Evolutionary conservation across 441 rosid species (phyloP), one percentile per base, ranked within the genome.

Genomic region (Codiaeum variegatum): DNA sequence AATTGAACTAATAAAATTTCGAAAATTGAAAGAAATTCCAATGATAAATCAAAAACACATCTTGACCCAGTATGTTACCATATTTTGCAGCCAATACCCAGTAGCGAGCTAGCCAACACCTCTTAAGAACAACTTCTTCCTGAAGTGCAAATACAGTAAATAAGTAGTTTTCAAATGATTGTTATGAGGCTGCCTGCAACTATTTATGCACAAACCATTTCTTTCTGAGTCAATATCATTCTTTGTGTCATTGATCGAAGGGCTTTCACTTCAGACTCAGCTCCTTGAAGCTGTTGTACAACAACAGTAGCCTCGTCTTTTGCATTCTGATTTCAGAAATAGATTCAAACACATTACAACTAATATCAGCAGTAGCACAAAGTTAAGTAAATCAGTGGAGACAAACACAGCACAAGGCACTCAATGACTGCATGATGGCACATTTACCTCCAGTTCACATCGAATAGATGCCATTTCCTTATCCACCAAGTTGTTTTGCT

Each of bases 41-140:
- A 21, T 40, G 26, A 44, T 47, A 55, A 71, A 67, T 51, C 42
- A 51, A 67, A 59, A 77, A 74, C 66, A 38, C 24, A 34, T 68
- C 23, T 38, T 32, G 55, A 36, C 52, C 52, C 49, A 70, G 56
- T 28, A 61, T 34, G 61, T 80, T 86, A 95, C 98, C 98, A 81
- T 90, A 92, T 72, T 86, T 82, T 32, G 89, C 94, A 77, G 97
- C 96, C 77, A 96, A 85, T 59, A 91, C 93, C 98, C 99, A 96
- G 73, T 90, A 90, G 66, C 97, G 92, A 59, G 98, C 94, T 77
- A 96, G 99, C 99, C 99, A 96, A 69, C 99, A 96, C 82, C 98
- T 90, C 93, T 93, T 96, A 75, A 96, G 81, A 74, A 91, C 98
- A 73, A 96, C 98, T 83, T 96, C 99, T 78, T 93, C 99, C 99